These are phyloP conservation scores for Calonectria pteridis DNA, from an alignment of 2,329 filamentous ascomycete species.

Conservation along the genomic window DNA sequence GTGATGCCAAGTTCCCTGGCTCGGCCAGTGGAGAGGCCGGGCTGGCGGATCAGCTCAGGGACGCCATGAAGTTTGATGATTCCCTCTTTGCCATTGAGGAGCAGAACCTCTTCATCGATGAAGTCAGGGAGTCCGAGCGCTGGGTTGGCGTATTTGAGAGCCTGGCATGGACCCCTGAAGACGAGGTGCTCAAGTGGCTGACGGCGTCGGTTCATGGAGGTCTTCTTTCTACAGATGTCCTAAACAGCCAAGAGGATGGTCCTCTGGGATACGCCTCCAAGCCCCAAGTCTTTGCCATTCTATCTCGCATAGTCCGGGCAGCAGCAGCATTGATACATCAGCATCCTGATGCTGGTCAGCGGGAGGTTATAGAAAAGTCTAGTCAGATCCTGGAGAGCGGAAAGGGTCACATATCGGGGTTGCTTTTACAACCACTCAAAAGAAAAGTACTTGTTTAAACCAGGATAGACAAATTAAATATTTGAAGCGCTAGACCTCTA, in stretches of 20 bases:
- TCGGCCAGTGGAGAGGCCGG: conserved; percentile 25
- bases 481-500: conserved; percentile 24
- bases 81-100: conserved; percentile 89
- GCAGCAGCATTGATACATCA: conserved; percentile 50
- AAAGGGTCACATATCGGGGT: conserved; percentile 44
- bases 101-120: conserved; percentile 93
- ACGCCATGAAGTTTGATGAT: conserved; percentile 68
- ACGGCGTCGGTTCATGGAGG: conserved; percentile 65
- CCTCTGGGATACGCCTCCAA: conserved; percentile 80
- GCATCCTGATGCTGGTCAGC: conserved; percentile 27
- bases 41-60: conserved; percentile 55
- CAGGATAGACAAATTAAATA: conserved; percentile 19
- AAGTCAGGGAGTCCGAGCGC: conserved; percentile 77
- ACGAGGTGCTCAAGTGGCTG: conserved; percentile 45
- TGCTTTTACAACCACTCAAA: conserved; percentile 28
- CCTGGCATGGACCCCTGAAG: conserved; percentile 38
- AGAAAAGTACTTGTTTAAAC: conserved; percentile 10
- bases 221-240: conserved; percentile 56
- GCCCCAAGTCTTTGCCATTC: conserved; percentile 74
- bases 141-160: conserved; percentile 70
- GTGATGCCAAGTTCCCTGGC: conserved; percentile 32
- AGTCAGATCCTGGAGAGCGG: conserved; percentile 13
- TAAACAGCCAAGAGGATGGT: conserved; percentile 64
- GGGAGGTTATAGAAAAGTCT: conserved; percentile 27
- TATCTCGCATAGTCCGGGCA: conserved; percentile 59